Conservation (phyloP, 2,329 filamentous ascomycete genomes). For the Lachnellula hyalina region DNA sequence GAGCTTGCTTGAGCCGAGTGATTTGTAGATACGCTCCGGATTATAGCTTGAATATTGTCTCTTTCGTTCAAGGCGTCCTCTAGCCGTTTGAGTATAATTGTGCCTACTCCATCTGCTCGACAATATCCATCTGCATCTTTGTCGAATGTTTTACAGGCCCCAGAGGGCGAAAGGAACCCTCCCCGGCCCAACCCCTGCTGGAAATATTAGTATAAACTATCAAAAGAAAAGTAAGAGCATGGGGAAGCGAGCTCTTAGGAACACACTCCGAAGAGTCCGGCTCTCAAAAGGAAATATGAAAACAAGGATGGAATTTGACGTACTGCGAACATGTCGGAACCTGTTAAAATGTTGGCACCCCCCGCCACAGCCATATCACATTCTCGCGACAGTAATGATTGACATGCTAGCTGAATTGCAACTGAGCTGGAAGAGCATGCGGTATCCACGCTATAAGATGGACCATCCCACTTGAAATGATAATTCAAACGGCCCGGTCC, state of each 20-base stretch:
- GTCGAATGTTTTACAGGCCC: conserved; percentile 76
- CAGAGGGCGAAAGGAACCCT: conserved; percentile 72
- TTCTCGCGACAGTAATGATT: conserved; percentile 67
- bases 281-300: too few relatives aligned
- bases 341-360: conserved; percentile 62
- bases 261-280: too few relatives aligned
- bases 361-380: conserved; percentile 78
- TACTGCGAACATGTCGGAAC: conserved; percentile 46
- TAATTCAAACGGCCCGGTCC: conserved; percentile 62
- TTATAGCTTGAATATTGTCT: conserved; percentile 42
- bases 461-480: conserved; percentile 71
- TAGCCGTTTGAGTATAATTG: conserved; percentile 71
- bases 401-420: conserved; percentile 67
- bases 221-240: too few relatives aligned
- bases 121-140: conserved; percentile 75
- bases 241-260: too few relatives aligned
- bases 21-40: conserved; percentile 65
- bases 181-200: conserved; percentile 71
- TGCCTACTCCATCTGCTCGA: conserved; percentile 69
- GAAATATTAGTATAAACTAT: conserved; percentile 36
- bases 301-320: too few relatives aligned
- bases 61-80: conserved; percentile 73
- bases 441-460: conserved; percentile 69
- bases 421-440: conserved; percentile 71
- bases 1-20: conserved; percentile 58